A percentile compares a stretch with the other conserved stretches of the same genome.
phyloP scores from a whole-genome alignment of 352 stramenopile species.

The Globisporangium cystogenes region DNA sequence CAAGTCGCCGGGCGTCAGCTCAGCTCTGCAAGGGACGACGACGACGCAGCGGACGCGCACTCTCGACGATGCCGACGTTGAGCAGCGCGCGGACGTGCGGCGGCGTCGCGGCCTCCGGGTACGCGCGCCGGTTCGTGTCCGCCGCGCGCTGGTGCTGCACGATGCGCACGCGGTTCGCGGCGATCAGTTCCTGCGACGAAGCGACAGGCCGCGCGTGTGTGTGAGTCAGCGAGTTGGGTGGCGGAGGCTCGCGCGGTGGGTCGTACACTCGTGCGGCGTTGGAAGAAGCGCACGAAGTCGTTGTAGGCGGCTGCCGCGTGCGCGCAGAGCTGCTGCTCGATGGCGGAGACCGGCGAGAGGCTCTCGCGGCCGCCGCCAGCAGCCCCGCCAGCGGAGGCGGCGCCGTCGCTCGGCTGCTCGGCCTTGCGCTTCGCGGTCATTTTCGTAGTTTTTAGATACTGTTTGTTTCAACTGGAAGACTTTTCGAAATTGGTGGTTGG shows the following conservation, averaged over 20 bases:
- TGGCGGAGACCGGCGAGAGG: constrained; percentile 10
- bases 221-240: no score
- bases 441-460: no score
- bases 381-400: neutral
- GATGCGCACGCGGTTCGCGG: constrained; percentile 49
- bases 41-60: constrained; percentile 21
- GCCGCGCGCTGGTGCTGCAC: constrained; percentile 24
- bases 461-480: no score
- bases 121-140: constrained; percentile 18
- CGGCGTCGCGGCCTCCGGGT: constrained; percentile 19
- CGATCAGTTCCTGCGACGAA: constrained; percentile 35
- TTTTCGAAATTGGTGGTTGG: no score
- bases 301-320: constrained; percentile 63
- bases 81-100: constrained; percentile 33
- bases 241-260: neutral
- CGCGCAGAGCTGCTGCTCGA: constrained; percentile 70
- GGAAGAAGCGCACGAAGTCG: constrained; percentile 55
- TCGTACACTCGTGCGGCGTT: constrained; percentile 51
- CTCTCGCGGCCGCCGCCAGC: neutral
- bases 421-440: neutral
- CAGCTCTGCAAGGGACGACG: no score
- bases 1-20: no score
- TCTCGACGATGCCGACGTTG: constrained; percentile 34
- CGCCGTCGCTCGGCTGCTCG: neutral
- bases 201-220: no score